Percentiles rank a stretch among this genome's conserved stretches.
Conservation (phyloP, 495 filamentous ascomycete species). For the Aspergillus sclerotioniger region DNA sequence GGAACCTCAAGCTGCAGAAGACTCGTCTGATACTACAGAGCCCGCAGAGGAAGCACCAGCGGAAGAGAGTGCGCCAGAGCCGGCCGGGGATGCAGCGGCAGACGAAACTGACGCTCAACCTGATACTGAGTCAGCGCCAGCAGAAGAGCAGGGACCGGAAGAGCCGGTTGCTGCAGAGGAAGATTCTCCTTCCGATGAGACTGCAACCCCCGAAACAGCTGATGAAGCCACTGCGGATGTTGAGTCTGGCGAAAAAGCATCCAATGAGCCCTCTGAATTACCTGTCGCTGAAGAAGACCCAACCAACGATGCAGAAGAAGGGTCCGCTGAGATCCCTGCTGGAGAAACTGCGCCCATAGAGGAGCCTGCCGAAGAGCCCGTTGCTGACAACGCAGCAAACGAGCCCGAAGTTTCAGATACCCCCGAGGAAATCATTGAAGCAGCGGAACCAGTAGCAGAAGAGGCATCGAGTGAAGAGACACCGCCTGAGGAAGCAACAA, state of each 20-base stretch:
- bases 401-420: background rate
- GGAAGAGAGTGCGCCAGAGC: conserved; percentile 7
- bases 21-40: background rate
- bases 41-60: conserved; percentile 7
- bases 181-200: background rate
- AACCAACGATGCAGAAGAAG: background rate
- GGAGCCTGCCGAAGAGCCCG: conserved; percentile 6
- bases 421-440: conserved; percentile 13
- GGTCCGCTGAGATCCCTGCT: conserved; percentile 4
- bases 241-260: background rate
- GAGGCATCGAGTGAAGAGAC: conserved; percentile 11
- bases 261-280: conserved; percentile 3
- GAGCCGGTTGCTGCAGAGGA: background rate
- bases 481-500: conserved; percentile 2
- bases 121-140: conserved; percentile 13
- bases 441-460: conserved; percentile 14
- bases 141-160: background rate
- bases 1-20: background rate
- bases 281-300: background rate
- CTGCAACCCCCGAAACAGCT: background rate
- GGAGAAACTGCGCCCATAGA: background rate
- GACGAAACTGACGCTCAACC: background rate
- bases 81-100: conserved; percentile 7
- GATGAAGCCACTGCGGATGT: conserved; percentile 7
- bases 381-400: background rate